Evolutionary conservation across 805 yeast species (phyloP), one percentile per base, ranked within the genome.

Genomic region (Saccharomycopsis selenospora): DNA sequence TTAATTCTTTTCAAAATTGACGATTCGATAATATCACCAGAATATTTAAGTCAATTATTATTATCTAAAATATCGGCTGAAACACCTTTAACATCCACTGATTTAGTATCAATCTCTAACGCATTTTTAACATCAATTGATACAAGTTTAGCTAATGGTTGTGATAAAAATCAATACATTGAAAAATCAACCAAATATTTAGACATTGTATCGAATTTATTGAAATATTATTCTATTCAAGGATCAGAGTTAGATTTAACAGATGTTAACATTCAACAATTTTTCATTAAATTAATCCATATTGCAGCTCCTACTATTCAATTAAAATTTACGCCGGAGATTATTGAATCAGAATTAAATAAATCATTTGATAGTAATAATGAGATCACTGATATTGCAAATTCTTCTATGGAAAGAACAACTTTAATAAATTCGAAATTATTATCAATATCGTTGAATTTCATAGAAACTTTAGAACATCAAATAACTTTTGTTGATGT

Each of bases 181-280:
- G 10, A 4, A 4, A 33, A 33, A 14, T 33, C 38, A 33, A 7
- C 18, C 8, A 33, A 41, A 22, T 49, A 46, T 17, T 17, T 49
- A 14, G 33, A 27, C 26, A 30, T 18, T 4, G 18, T 45, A 8
- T 17, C 26, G 14, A 40, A 40, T 18, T 38, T 49, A n/a, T 43
- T 49, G 14, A 38, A 42, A 17, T 23, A 33, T n/a, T 41, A 25
- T 25, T 36, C 49, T 17, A 13, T 36, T 3, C 49, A 46, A 30
- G 52, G 52, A 11, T 26, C 27, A 26, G 23, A 23, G 7, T 24
- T 49, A 8, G 48, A 49, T 28, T 40, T 49, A 10, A 29, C 46
- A 11, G 36, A 49, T 22, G 29, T 27, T 13, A 33, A 23, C 5
- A 17, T 22, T 6, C 46, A 43, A 38, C n/a, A 27, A 20, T 28